A percentile compares a stretch with the other conserved stretches of the same genome.
phyloP scores from a whole-genome alignment of 441 rosid genomes.

The Populus hybrid region DNA sequence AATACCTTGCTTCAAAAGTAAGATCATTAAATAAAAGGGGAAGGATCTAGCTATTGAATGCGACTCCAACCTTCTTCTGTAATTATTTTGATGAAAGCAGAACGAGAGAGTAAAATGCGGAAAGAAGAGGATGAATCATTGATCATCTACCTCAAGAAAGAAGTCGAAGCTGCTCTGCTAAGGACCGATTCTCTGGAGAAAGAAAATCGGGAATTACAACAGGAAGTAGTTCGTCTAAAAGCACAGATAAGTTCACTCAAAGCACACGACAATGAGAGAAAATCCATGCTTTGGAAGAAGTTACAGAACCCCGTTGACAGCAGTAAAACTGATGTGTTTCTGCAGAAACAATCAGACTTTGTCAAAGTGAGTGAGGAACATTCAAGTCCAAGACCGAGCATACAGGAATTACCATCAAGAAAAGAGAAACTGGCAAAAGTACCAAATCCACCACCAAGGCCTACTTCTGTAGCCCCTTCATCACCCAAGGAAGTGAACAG shows the following conservation, averaged over 20 bases:
- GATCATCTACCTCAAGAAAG: conserved; percentile 54
- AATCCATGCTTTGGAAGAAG: conserved; percentile 91
- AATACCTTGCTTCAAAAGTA: conserved; percentile 46
- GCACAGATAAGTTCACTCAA: conserved; percentile 65
- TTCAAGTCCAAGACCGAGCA: conserved; percentile 21
- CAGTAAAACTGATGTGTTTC: conserved; percentile 33
- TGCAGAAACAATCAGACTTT: conserved; percentile 41
- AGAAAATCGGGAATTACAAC: conserved; percentile 67
- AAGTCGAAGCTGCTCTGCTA: conserved; percentile 50
- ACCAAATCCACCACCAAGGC: conserved; percentile 40
- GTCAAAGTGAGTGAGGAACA: conserved; percentile 31
- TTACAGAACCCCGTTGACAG: conserved; percentile 56
- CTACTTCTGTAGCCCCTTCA: conserved; percentile 7
- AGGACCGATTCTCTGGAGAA: conserved; percentile 62
- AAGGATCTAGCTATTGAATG: conserved; percentile 20
- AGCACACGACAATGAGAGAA: conserved; percentile 88
- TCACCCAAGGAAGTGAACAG: conserved; percentile 21
- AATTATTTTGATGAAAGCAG: conserved; percentile 20
- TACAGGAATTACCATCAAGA: conserved; percentile 29
- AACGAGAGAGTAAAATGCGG: conserved; percentile 38
- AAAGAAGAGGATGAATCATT: conserved; percentile 47
- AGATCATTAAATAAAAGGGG: conserved; percentile 26
- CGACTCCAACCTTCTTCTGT: conserved; percentile 15
- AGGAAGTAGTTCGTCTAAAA: conserved; percentile 62
- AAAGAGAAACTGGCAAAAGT: conserved; percentile 28